These are phyloP conservation scores for Tetrahymena borealis DNA, from an alignment of 73 alveolate species.

Conservation along the genomic window DNA sequence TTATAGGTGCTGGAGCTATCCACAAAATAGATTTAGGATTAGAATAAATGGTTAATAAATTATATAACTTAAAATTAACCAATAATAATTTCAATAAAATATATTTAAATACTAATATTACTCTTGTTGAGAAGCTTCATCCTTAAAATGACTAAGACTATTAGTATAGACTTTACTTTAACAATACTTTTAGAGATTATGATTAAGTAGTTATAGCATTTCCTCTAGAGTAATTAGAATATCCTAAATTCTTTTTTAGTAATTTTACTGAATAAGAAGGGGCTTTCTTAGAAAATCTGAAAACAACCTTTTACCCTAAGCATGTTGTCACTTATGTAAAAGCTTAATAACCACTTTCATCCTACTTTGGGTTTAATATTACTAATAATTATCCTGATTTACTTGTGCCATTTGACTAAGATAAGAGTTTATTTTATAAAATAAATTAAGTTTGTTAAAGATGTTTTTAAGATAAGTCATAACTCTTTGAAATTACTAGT, in stretches of 20 bases:
- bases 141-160: neutral
- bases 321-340: neutral
- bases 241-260: neutral
- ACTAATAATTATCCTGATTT: neutral
- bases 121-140: neutral
- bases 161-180: neutral
- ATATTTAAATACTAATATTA: neutral
- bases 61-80: neutral
- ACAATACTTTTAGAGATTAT: neutral
- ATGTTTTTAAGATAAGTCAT: neutral
- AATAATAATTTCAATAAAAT: neutral
- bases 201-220: neutral
- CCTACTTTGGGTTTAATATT: neutral
- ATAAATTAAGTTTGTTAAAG: neutral
- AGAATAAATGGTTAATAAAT: neutral
- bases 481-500: neutral
- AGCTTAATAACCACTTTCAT: neutral
- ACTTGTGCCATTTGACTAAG: neutral
- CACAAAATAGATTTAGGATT: neutral
- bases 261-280: neutral
- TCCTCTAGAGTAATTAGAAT: neutral
- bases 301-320: neutral
- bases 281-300: neutral
- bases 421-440: neutral
- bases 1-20: neutral